These are phyloP conservation scores for Aspergillus nidulans DNA, from an alignment of 495 filamentous ascomycete genomes.

Conservation along the genomic window DNA sequence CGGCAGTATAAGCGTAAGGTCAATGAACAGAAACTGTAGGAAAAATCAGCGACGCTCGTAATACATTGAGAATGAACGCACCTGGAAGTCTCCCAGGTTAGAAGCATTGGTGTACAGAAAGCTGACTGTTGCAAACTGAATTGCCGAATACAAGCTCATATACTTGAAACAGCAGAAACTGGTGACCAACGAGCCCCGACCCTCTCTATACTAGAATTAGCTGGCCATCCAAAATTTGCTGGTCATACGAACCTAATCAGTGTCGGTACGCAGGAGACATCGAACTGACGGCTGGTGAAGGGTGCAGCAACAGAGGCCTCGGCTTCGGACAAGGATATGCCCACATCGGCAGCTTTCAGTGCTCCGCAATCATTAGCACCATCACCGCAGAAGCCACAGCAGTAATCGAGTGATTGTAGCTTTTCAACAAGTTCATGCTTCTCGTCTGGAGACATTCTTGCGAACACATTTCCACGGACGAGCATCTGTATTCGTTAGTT, in stretches of 20 bases:
- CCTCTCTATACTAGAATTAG: constrained; percentile 57
- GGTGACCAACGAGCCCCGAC: constrained; percentile 88
- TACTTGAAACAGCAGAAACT: constrained; percentile 99
- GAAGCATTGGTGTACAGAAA: constrained; percentile 94
- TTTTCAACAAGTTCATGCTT: constrained; percentile 98
- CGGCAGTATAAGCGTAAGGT: constrained; percentile 85
- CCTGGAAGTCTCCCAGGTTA: constrained; percentile 95
- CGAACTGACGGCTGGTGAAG: constrained; percentile 92
- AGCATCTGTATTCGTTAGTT: constrained; percentile 59
- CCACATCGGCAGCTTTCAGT: constrained; percentile 95
- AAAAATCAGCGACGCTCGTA: background rate
- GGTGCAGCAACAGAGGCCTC: constrained; percentile 97
- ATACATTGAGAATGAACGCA: constrained; percentile 23
- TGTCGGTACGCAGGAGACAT: constrained; percentile 93
- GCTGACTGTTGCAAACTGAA: constrained; percentile 98
- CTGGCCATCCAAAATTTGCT: background rate
- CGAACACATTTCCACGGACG: constrained; percentile 87
- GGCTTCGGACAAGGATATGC: constrained; percentile 96
- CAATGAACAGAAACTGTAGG: constrained; percentile 84
- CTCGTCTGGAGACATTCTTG: constrained; percentile 98
- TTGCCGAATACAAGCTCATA: constrained; percentile 98
- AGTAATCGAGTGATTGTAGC: constrained; percentile 93
- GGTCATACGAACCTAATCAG: constrained; percentile 60
- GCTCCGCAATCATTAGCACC: constrained; percentile 98
- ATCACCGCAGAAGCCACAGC: constrained; percentile 94